Base-by-base conservation (phyloP, 352 stramenopile genomes). In the Phytophthora europaea region DNA sequence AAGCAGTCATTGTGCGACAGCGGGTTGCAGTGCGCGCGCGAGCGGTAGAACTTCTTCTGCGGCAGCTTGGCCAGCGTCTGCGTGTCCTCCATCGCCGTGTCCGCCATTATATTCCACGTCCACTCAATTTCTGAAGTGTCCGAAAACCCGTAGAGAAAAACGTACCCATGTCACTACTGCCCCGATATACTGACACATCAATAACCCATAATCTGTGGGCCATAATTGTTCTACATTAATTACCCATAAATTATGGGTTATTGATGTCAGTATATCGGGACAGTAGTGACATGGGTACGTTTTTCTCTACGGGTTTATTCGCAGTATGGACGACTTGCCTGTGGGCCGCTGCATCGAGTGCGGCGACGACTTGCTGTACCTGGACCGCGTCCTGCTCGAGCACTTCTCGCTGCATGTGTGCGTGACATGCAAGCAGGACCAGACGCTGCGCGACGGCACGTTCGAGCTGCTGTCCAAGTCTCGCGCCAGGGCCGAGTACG, bases 1-100 rank as follows among this genome's bases (percentile, higher is more conserved):
- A 99, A 99, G 53, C 87, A 90, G 82, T 99, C 95, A 83, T 99
- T 99, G 82, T 99, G 94, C 22, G 93, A 98, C 34, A 99, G 82
- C 34, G 97, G 97, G 81, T 99, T 99, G 83, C 94, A 99, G 79
- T 99, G 97, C 20, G 97, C 97, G 36, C 97, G 90, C 78, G 91
- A 96, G 47, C 97, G 92, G 80, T 98, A 99, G 78, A 98, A 99
- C 79, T 98, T 98, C 82, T 99, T 99, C 84, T 99, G 90, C 53
- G 93, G 92, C 60, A 82, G 75, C 66, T 87, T 92, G 57, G 58
- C 65, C 47, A 79, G 56, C 61, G 72, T 64, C 76, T 80, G 55
- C 71, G 51, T 47, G 67, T 76, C 63, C 57, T 63, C 62, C 53
- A 47, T 67, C 43, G 55, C 58, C 36, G 28, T 54, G 34, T 78